phyloP scores from a whole-genome alignment of 2,329 filamentous ascomycete species.

The Onygenales sp. region DNA sequence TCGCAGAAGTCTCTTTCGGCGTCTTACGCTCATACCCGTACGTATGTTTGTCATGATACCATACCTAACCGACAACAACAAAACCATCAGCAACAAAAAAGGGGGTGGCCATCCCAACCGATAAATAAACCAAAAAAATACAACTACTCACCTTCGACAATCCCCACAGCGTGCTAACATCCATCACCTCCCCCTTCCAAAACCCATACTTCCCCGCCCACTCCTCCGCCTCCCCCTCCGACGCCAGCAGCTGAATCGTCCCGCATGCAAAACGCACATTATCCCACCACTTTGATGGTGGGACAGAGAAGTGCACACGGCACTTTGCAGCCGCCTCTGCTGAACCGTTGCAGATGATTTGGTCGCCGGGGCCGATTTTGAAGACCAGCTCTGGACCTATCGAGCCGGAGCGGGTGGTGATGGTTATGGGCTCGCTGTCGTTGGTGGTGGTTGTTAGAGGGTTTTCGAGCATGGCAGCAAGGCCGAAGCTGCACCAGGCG shows the following conservation, averaged over 20 bases:
- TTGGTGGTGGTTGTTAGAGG: neutral
- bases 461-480: neutral
- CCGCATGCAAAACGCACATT: conserved; percentile 2
- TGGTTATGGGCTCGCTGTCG: neutral
- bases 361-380: neutral
- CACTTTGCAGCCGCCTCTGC: neutral
- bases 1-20: neutral
- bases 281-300: conserved; percentile 2
- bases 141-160: neutral
- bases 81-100: neutral
- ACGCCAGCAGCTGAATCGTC: conserved; percentile 3
- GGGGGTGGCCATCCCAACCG: neutral
- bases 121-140: neutral
- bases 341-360: conserved; percentile 1
- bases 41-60: conserved; percentile 5
- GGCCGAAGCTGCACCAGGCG: conserved; percentile 2
- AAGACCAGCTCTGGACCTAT: neutral
- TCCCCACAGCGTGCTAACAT: neutral
- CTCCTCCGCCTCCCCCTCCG: neutral
- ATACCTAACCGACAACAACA: neutral
- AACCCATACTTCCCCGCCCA: conserved; percentile 4
- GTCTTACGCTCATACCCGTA: conserved; percentile 3
- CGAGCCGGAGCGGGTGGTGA: conserved; percentile 1
- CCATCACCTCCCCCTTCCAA: neutral
- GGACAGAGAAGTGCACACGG: conserved; percentile 1